A percentile compares a stretch with the other conserved stretches of the same genome.
These are phyloP conservation scores for Fusarium poae DNA, from an alignment of 2,329 filamentous ascomycete species.

Conservation along the genomic window DNA sequence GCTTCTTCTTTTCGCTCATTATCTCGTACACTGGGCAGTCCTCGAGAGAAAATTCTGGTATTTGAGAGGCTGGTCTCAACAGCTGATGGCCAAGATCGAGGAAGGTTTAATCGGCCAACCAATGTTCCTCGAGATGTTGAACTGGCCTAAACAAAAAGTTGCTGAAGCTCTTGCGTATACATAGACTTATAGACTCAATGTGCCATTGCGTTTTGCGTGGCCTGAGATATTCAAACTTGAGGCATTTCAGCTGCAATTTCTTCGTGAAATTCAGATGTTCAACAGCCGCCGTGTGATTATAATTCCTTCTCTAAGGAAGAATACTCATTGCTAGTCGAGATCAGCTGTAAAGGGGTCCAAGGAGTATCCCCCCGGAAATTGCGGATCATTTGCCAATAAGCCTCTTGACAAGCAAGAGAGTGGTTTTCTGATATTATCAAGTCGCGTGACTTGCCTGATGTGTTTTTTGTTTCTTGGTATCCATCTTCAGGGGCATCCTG, in stretches of 20 bases:
- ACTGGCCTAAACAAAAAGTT: conserved; percentile 45
- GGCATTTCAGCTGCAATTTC: neutral
- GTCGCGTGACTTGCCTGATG: conserved; percentile 21
- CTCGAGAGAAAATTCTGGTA: conserved; percentile 49
- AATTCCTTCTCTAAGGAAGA: conserved; percentile 52
- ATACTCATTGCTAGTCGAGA: conserved; percentile 55
- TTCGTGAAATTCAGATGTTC: neutral
- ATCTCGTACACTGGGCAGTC: conserved; percentile 43
- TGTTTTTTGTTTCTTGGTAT: conserved; percentile 12
- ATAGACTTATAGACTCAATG: neutral
- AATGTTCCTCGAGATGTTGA: conserved; percentile 37
- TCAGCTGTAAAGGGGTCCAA: conserved; percentile 52
- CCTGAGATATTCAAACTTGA: neutral
- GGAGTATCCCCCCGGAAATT: conserved; percentile 44
- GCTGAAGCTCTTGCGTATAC: conserved; percentile 24
- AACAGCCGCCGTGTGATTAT: conserved; percentile 26
- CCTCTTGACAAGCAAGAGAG: conserved; percentile 50
- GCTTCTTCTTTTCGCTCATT: conserved; percentile 48
- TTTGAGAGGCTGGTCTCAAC: conserved; percentile 45
- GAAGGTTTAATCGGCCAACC: conserved; percentile 27
- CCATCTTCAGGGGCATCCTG: neutral
- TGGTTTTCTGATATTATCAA: conserved; percentile 32
- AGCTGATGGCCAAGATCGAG: conserved; percentile 43
- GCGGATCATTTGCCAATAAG: conserved; percentile 52
- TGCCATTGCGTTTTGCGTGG: neutral